Evolutionary conservation across 2,329 filamentous ascomycete genomes (phyloP), one percentile per base, ranked within the genome.

Genomic region (Didymella lethalis): DNA sequence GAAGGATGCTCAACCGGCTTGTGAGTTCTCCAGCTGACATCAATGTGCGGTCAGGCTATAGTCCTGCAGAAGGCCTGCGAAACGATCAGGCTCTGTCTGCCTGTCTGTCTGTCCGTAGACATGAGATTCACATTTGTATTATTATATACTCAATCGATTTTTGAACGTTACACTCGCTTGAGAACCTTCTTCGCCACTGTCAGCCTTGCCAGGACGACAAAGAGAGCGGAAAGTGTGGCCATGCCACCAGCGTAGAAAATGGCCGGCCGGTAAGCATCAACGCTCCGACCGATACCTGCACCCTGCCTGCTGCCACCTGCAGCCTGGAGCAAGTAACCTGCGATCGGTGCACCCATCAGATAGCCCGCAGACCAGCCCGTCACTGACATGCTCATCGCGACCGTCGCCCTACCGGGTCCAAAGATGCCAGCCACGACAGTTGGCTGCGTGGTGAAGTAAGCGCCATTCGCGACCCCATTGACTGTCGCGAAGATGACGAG

Each of bases 241-340:
- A 70, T 59, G 16, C 66, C 65, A 7, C 69, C 69, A 48, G 71
- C 70, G 53, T 73, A 73, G 47, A 71, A 68, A 4, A 73, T 73
- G 7, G 71, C 68, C 38, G 71, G 69, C 5, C 69, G 64, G 45
- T 69, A 73, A 0, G 64, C 63, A 0, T 58, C 64, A 28, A 72
- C 45, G 16, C 62, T 61, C 14, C 48, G 57, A 11, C 64, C 56
- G 18, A 56, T 48, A 8, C 52, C 40, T 28, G 32, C 55, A 3
- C 44, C 53, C 7, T 62, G 57, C 6, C 46, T 64, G 25, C 49
- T 50, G 7, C 69, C 70, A 25, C 71, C 71, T 3, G 57, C 64
- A 10, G 69, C 65, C 40, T 71, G 57, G 2, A 73, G 54, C 16
- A 73, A 38, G 20, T 69, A 69, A 31, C 71, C 70, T 29, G 69